Conservation (phyloP, 169 alveolate species). For the Babesia sp. region DNA sequence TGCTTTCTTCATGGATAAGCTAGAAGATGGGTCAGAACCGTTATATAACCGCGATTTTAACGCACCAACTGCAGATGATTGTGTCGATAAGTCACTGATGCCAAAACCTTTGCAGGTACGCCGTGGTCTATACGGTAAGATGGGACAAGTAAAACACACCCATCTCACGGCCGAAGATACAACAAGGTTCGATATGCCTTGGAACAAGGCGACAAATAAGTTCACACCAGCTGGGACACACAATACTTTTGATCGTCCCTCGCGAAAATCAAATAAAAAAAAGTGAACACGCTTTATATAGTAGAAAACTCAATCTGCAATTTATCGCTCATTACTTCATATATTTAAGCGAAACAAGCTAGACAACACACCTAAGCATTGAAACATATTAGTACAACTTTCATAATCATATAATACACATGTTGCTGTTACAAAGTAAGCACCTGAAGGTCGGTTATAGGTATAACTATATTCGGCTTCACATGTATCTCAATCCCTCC, state of each 20-base stretch:
- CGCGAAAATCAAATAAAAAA: not conserved
- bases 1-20: constrained; percentile 84
- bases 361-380: too few species aligned
- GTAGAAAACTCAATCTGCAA: too few species aligned
- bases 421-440: not conserved
- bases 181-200: constrained; percentile 81
- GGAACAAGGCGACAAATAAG: constrained; percentile 48
- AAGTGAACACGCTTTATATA: too few species aligned
- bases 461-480: not conserved
- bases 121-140: constrained; percentile 88
- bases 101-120: constrained; percentile 82
- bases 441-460: constrained; percentile 18
- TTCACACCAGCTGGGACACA: constrained; percentile 65
- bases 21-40: constrained; percentile 83
- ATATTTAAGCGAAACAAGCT: too few species aligned
- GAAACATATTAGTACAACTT: too few species aligned
- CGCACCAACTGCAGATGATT: constrained; percentile 85
- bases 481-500: constrained; percentile 8
- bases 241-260: constrained; percentile 54
- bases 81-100: constrained; percentile 74
- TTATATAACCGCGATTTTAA: constrained; percentile 80
- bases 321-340: too few species aligned
- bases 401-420: too few species aligned
- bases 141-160: constrained; percentile 92
- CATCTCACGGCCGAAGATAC: constrained; percentile 94